Evolutionary conservation across 2,329 filamentous ascomycete genomes (phyloP).

Genomic region (Colletotrichum nymphaeae): DNA sequence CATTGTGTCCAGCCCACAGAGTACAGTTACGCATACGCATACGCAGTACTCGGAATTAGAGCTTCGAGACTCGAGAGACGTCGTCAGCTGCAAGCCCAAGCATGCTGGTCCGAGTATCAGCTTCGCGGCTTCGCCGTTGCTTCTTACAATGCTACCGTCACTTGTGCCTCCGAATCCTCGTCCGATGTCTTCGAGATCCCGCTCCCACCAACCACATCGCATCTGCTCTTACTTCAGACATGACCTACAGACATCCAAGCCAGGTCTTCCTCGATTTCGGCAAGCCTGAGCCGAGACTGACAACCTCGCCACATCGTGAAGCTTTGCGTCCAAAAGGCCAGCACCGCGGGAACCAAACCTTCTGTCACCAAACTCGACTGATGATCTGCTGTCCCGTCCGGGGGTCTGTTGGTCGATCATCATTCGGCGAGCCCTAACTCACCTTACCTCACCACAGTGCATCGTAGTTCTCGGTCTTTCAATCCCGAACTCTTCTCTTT

Average conservation of each 20-base stretch:
- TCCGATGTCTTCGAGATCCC: background rate
- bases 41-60: too few relatives aligned
- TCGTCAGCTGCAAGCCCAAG: background rate
- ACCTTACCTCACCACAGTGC: too few relatives aligned
- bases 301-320: conserved; percentile 8
- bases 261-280: conserved; percentile 9
- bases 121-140: background rate
- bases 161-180: background rate
- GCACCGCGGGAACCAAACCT: conserved; percentile 11
- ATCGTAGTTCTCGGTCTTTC: background rate
- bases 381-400: background rate
- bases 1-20: background rate
- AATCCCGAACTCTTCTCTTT: background rate
- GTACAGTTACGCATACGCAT: background rate
- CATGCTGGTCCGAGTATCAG: background rate
- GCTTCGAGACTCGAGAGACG: background rate
- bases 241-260: background rate
- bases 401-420: background rate
- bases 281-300: conserved; percentile 11
- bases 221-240: background rate
- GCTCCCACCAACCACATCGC: background rate
- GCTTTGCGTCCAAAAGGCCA: background rate
- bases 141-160: background rate
- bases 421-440: background rate
- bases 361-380: background rate